Base-by-base conservation (phyloP, 2,329 filamentous ascomycete species). In the Colletotrichum salicis region DNA sequence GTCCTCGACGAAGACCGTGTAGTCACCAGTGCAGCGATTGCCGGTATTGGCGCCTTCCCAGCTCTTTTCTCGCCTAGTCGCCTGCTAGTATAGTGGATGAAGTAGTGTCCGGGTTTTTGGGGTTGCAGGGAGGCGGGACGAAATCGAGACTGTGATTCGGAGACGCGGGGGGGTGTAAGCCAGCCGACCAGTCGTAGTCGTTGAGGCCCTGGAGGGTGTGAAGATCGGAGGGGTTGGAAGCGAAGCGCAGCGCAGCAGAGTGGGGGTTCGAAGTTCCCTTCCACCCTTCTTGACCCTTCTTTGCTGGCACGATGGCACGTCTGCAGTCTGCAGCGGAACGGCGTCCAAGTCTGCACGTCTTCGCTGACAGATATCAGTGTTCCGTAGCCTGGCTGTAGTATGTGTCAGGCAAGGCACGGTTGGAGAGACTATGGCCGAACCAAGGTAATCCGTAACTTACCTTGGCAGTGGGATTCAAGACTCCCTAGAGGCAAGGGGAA, bases 31-130 rank as follows among this genome's bases (percentile, higher is more conserved):
- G 19, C 41, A 48, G 41, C 41, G 41, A 24, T 60, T 67, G 57
- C 56, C 68, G 64, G 68, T 29, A 56, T 62, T 67, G 64, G 64
- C 64, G 68, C 68, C 54, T 64, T 37, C 29, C 29, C 56, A 71
- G 64, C 51, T 71, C 64, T 67, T 31, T 37, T 67, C 51, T 37
- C 37, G 51, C 11, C 11, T 35, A 1, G 27, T 29, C 27, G 27
- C 27, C 27, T 29, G 27, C 27, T 29, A 33, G n/a, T 31, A 27
- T 66, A 41, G 57, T 10, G 31, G 19, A 19, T 7, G 35, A 41
- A 41, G 41, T n/a, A 48, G 41, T 48, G 41, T 48, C 45, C 27
- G 45, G 51, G 13, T 48, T 60, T 35, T 52, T 19, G 19, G 22
- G 45, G 45, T 35, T 67, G 56, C 56, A 61, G 41, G 59, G 61